Percentiles rank a stretch among this genome's conserved stretches.
Conservation (phyloP, 169 alveolate genomes). For the Plasmodium malariae region DNA sequence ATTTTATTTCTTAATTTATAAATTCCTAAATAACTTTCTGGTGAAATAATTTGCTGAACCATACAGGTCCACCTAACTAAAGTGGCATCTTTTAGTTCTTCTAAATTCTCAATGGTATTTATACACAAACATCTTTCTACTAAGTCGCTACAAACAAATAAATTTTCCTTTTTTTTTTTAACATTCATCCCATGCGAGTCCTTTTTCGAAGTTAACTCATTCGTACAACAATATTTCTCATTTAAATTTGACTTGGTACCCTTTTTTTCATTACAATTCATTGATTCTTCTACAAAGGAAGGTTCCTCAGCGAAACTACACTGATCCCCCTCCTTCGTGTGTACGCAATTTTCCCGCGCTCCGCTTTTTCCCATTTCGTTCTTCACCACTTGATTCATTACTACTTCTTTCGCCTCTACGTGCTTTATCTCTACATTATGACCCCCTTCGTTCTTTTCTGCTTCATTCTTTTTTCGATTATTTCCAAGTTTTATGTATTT, state of each 20-base stretch:
- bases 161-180: conserved; percentile 16
- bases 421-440: no score
- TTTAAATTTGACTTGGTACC: neutral
- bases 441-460: neutral
- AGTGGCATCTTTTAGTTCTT: conserved; percentile 40
- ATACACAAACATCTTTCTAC: conserved; percentile 59
- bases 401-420: neutral
- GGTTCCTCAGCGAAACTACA: neutral
- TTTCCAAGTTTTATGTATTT: conserved; percentile 57
- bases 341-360: neutral
- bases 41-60: conserved; percentile 75
- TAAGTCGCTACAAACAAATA: conserved; percentile 8
- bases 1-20: conserved; percentile 63
- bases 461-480: conserved; percentile 7
- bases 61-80: conserved; percentile 78
- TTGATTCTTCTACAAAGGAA: neutral
- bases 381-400: neutral
- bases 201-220: neutral
- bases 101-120: conserved; percentile 15
- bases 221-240: neutral
- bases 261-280: neutral
- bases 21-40: conserved; percentile 69
- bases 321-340: neutral
- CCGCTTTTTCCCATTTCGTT: neutral
- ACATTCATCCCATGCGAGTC: neutral